Evolutionary conservation across 2,329 filamentous ascomycete species (phyloP).

Genomic region (Colletotrichum sp.): DNA sequence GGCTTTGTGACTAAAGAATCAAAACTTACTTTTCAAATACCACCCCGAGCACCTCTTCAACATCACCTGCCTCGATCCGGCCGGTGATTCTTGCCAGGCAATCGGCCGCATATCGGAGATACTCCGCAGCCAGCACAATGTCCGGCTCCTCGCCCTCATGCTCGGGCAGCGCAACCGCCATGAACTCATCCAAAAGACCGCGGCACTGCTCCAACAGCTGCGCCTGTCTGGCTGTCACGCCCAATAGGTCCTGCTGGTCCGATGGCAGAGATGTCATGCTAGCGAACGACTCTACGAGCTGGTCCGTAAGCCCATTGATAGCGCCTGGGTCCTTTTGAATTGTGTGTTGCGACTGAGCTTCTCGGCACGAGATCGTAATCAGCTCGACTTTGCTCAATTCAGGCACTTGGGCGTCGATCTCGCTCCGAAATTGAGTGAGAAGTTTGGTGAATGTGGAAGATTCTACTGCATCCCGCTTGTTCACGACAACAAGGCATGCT

Average conservation of each 20-base stretch:
- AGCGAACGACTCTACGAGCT: slow-evolving; percentile 71
- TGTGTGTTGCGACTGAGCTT: slow-evolving; percentile 45
- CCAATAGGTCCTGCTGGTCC: slow-evolving; percentile 82
- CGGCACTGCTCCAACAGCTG: slow-evolving; percentile 79
- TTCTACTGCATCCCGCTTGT: slow-evolving; percentile 63
- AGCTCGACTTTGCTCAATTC: slow-evolving; percentile 42
- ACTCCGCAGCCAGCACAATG: slow-evolving; percentile 89
- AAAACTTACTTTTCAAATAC: slow-evolving; percentile 91
- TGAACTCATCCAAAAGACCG: slow-evolving; percentile 74
- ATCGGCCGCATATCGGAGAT: slow-evolving; percentile 80
- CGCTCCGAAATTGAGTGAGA: slow-evolving; percentile 42
- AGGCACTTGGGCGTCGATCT: slow-evolving; percentile 44
- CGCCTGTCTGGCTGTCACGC: slow-evolving; percentile 88
- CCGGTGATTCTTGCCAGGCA: slow-evolving; percentile 89
- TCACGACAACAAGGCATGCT: slow-evolving; percentile 61
- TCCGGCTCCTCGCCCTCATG: slow-evolving; percentile 64
- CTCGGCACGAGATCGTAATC: slow-evolving; percentile 76
- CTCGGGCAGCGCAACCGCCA: slow-evolving; percentile 56
- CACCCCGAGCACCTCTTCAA: slow-evolving; percentile 94
- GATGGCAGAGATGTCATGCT: slow-evolving; percentile 73
- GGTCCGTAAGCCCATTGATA: slow-evolving; percentile 71
- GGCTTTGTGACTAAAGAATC: neutral
- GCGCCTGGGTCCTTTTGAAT: slow-evolving; percentile 59
- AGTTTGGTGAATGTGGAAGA: slow-evolving; percentile 39
- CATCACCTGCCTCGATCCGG: slow-evolving; percentile 82